Conservation (phyloP, 148 eudicot species). For the Polygonum aviculare region DNA sequence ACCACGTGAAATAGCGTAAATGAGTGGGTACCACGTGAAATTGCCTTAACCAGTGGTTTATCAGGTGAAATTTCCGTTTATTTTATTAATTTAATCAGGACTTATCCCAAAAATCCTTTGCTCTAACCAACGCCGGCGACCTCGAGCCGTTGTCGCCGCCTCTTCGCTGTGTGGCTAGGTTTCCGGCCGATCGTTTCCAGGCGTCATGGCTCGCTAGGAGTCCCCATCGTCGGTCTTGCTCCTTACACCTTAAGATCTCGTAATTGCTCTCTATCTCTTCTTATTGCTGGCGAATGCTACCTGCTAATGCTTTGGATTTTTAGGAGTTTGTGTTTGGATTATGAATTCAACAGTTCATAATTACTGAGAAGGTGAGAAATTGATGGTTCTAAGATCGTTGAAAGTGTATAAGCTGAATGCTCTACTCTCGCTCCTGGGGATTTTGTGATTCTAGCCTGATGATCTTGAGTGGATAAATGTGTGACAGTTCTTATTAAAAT, state of each 20-base stretch:
- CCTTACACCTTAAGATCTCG: neutral
- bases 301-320: neutral
- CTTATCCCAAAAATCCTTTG: neutral
- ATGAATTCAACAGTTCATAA: no score
- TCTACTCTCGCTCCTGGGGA: neutral
- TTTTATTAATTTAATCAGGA: neutral
- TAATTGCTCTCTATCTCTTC: neutral
- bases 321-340: no score
- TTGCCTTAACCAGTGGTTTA: no score
- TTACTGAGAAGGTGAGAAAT: neutral
- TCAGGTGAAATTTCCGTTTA: no score
- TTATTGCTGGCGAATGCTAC: neutral
- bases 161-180: no score
- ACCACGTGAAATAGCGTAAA: no score
- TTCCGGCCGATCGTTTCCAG: neutral
- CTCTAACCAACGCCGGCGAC: neutral
- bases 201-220: conserved; percentile 2
- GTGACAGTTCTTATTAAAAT: no score
- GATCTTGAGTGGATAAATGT: neutral
- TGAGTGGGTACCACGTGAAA: no score
- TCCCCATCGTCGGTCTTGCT: neutral
- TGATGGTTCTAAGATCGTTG: neutral
- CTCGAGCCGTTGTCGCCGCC: no score
- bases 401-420: neutral
- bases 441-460: neutral